Conservation (phyloP, 73 alveolate species). For the Strombidium stylifer region DNA sequence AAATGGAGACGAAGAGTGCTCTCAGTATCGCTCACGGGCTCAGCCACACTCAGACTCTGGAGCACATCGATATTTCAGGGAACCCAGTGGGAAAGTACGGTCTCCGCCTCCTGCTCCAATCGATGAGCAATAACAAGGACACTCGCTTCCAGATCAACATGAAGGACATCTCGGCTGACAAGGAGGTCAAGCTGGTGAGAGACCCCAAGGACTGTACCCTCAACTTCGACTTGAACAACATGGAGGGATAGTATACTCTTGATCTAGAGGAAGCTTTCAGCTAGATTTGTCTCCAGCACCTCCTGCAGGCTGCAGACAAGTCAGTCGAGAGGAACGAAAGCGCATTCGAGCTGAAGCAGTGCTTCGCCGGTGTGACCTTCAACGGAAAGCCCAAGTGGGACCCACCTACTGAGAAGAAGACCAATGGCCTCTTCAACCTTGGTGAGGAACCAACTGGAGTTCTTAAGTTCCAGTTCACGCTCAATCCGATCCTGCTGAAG, state of each 20-base stretch:
- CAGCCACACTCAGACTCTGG: conserved; percentile 17
- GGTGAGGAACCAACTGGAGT: conserved; percentile 7
- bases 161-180: conserved; percentile 41
- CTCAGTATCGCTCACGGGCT: conserved; percentile 51
- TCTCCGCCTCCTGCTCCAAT: conserved; percentile 31
- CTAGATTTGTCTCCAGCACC: conserved; percentile 11
- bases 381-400: conserved; percentile 26
- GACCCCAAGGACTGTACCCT: background rate
- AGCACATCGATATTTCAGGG: conserved; percentile 32
- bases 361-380: conserved; percentile 26
- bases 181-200: conserved; percentile 15
- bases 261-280: conserved; percentile 22
- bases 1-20: conserved; percentile 34
- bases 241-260: conserved; percentile 24
- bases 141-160: conserved; percentile 10
- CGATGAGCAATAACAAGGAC: conserved; percentile 22
- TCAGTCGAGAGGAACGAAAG: conserved; percentile 12
- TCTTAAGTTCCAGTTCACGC: conserved; percentile 5
- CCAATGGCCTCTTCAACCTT: background rate
- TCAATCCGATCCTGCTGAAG: conserved; percentile 8
- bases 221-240: conserved; percentile 27
- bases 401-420: conserved; percentile 17
- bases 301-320: conserved; percentile 18
- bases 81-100: conserved; percentile 58
- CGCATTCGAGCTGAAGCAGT: conserved; percentile 21